Base-by-base conservation (phyloP, 2,329 filamentous ascomycete genomes). In the Setomelanomma holmii region DNA sequence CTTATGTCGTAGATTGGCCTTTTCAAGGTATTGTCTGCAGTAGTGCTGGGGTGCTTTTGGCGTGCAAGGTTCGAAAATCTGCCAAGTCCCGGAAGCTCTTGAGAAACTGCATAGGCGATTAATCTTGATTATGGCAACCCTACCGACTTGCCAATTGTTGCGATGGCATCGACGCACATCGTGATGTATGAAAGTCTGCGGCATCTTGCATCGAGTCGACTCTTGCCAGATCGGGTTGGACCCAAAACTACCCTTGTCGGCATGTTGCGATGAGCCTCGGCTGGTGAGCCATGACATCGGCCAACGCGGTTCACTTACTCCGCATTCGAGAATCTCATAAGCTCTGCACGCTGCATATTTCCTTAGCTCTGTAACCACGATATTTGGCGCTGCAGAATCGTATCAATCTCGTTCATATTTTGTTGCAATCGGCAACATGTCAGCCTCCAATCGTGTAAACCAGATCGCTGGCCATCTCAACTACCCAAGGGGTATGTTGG, bases 391-490 rank as follows among this genome's bases (percentile, higher is more conserved):
- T 17, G 34, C 6, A 4, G n/a, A n/a, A n/a, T 36, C 34, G 34
- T 17, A 16, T 16, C 16, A n/a, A n/a, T n/a, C n/a, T n/a, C n/a
- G n/a, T 17, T 36, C 34, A 3, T 7, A 36, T 7, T 36, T 36
- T 10, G 14, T n/a, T 22, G 40, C n/a, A 39, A 45, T 1, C 10
- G 11, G 5, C 5, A 48, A 34, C 11, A 63, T 63, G 61, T 57
- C 61, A 1, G 58, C 51, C 8, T 58, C 58, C 1, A 60, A 61
- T 40, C 86, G 89, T 58, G 79, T 89, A 43, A 79, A 83, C 35
- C 90, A 95, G 76, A 85, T 96, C 64, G 84, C 88, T 33, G 83
- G 83, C 56, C 91, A 96, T 75, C 84, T 96, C 66, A 93, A 91
- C 78, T 93, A 87, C 78, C 90, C 91, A 33, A 83, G 85, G 69